Conservation (phyloP, 2,329 filamentous ascomycete genomes). For the Helicocarpus griseus region DNA sequence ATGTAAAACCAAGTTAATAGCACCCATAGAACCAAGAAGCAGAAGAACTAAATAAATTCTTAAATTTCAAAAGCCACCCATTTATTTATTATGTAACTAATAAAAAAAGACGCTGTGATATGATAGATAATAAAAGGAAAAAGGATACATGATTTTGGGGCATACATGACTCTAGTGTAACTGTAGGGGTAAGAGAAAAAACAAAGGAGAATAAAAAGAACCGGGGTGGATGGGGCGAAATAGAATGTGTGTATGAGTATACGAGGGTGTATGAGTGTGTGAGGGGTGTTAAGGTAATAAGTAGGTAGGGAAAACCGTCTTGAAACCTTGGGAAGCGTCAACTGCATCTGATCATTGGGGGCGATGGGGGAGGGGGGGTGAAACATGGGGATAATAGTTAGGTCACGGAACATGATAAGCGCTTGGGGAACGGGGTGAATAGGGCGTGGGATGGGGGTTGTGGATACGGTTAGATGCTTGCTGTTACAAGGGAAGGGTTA, state of each 20-base stretch:
- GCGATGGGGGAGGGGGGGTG: not conserved
- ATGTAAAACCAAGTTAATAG: not conserved
- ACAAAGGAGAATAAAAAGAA: slow-evolving; percentile 4
- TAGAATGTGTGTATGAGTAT: not conserved
- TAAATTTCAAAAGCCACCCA: slow-evolving; percentile 1
- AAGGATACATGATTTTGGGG: slow-evolving; percentile 33
- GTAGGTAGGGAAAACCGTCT: slow-evolving; percentile 14
- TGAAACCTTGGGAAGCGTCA: slow-evolving; percentile 13
- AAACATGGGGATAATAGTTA: not conserved
- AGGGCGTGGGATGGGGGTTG: not conserved
- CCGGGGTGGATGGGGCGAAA: not conserved
- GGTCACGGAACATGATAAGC: slow-evolving; percentile 3
- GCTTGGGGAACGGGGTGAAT: not conserved
- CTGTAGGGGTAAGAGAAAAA: slow-evolving; percentile 19
- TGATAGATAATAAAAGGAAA: slow-evolving; percentile 11
- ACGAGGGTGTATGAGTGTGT: not conserved
- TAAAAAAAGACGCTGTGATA: slow-evolving; percentile 7
- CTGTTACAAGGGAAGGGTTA: slow-evolving; percentile 1
- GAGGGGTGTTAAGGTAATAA: not conserved
- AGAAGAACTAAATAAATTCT: not conserved
- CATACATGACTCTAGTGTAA: slow-evolving; percentile 27
- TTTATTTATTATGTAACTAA: slow-evolving; percentile 1
- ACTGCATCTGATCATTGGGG: slow-evolving; percentile 6
- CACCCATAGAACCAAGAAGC: not conserved
- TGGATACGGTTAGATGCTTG: not conserved